Evolutionary conservation across 371 early-diverging fungal genomes (phyloP), one percentile per base, ranked within the genome.

Genomic region (Coemansia sp.): DNA sequence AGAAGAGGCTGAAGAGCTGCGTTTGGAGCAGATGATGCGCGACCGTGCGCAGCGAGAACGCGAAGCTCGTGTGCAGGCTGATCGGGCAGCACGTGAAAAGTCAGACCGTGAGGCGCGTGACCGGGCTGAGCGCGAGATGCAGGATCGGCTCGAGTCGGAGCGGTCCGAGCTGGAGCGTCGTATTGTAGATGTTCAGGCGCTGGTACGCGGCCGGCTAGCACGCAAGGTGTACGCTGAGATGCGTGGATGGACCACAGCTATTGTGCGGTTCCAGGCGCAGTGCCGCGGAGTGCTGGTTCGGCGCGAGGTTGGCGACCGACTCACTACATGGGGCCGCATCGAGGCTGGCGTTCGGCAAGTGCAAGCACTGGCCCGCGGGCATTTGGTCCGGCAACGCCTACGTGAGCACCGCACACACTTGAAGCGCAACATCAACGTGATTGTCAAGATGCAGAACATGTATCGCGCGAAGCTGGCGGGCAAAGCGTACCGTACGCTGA

Each of bases 391-490:
- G 18, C 71, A 75, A 58, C 83, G 71, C n/a, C 85, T 88, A 66
- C 71, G 84, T 9, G 82, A 83, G n/a, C 84, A 83, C 4, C 75
- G 85, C 44, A 82, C 89, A 6, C 85, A 91, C 53, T 90, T 88
- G 69, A 71, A 85, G 20, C 71, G 81, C 39, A 89, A 96, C 59
- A 80, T 87, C 18, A 86, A 88, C 18, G 88, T 88, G n/a, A 84
- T 95, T 51, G 84, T 94, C 65, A 91, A 91, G 79, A 86, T 94
- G 59, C 97, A 98, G 72, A 86, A 89, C 51, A 83, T 91, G 68
- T 91, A 91, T 80, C 85, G 90, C 23, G 92, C 92, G 55, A 93
- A 92, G 71, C 85, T 89, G 11, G 89, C 91, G 0, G 85, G 86
- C 47, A 88, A 89, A 47, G 94, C 94, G 0, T 95, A 94, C 69